Base-by-base conservation (phyloP, 345 rosid genomes). In the Acer yangbiense region DNA sequence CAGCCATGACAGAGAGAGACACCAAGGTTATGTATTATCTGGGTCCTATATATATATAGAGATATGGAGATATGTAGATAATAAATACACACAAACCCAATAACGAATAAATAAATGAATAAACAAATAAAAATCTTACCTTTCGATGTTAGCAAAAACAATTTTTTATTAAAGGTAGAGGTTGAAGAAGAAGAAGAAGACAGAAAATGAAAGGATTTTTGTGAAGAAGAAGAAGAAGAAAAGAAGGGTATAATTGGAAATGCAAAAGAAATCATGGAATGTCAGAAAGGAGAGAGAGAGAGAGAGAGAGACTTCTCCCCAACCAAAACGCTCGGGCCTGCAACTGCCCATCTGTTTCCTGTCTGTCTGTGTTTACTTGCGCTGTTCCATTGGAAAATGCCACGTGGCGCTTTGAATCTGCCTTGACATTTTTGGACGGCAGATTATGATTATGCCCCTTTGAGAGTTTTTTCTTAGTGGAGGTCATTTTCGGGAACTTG, bases 261-360 rank as follows among this genome's bases (percentile, higher is more conserved):
- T 20, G 21, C 68, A 77, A 57, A 73, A 60, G 27, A 68, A 74
- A 77, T 41, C 71, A 65, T 73, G 71, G 81, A 86, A 81, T 77
- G 86, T 81, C 82, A 86, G 83, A 71, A 50, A 55, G 65, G 39
- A 29, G 35, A 44, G 67, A 60, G 29, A 6, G 35, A 65, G 84
- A 25, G 25, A 25, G 27, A 73, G 20, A 72, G 65, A 58, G 74
- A 77, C 78, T 71, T 83, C 78, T 50, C 78, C 54, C 83, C 71
- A 52, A 48, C 73, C 72, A 73, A 61, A 17, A 78, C 35, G 68
- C 55, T 68, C 60, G 65, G 73, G 71, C 67, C 80, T 54, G 78
- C 79, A 85, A 64, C 83, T 29, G 82, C 81, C 71, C 41, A 74
- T 78, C 80, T 69, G 84, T 71, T 80, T 73, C 52, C 77, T 54